Base-by-base conservation (phyloP, 2,329 filamentous ascomycete species). In the Colletotrichum brevisporum region DNA sequence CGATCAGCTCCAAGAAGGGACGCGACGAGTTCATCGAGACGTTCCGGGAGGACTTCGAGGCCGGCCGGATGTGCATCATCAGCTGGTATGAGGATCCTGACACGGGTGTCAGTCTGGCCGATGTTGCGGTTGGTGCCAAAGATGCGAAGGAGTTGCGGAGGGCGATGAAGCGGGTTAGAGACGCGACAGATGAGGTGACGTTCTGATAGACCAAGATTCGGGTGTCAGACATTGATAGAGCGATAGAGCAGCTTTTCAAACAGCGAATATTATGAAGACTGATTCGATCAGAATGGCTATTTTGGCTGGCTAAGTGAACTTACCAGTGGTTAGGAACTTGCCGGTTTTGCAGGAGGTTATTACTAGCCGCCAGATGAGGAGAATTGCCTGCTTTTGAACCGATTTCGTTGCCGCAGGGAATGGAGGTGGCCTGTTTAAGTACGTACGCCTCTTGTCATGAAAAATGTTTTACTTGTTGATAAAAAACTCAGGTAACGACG, bases 61-160 rank as follows among this genome's bases (percentile, higher is more conserved):
- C 70, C 1, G 77, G 77, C 3, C 67, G 66, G 21, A 76, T 80
- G 74, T 72, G 76, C 18, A 73, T 77, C 43, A 16, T 79, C 57
- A 78, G 76, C 48, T 79, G 78, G 77, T 78, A 76, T 36, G 77
- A 80, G 63, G 76, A 79, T 54, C 56, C 60, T 4, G 72, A 72
- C n/a, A 73, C 63, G 15, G 67, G 71, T 0, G 61, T 61, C 21
- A 78, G 78, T 51, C 62, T 80, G 41, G 76, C 72, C 9, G 76
- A 79, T 60, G 71, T 80, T 5, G 77, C 75, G 16, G 69, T 80
- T 5, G 77, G 78, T 1, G 77, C 62, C 1, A 69, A 77, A 54
- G 73, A 77, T 39, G 73, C 75, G 48, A 63, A 41, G 8, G 66
- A 47, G 13, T 26, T 79, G 48, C 58, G 61, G 27, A 51, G 68